Base-by-base conservation (phyloP, 1,284 basidiomycete species). In the Baeospora myosura region DNA sequence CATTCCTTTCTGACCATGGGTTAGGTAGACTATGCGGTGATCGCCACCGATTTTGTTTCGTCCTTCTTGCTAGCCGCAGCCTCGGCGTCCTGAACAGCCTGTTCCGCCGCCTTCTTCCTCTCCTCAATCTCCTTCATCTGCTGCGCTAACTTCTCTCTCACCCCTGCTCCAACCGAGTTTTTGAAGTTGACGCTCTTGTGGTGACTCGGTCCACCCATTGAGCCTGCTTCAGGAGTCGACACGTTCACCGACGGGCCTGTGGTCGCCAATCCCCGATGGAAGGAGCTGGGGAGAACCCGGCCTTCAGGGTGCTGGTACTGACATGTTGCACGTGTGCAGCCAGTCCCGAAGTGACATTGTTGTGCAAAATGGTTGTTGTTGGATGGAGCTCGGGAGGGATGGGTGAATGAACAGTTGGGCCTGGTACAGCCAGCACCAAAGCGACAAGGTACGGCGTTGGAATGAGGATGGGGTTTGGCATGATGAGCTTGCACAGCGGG, bases 291-390 rank as follows among this genome's bases (percentile, higher is more conserved):
- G 2, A 88, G 66, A 5, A 85, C 82, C 8, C 87, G 80, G 5
- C 81, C 82, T 39, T 84, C 78, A 0, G 88, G 88, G 53, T 91
- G 88, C 51, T 84, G 77, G 68, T 78, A 91, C 4, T 75, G 62
- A 56, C 88, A 91, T 36, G 74, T 69, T 11, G 78, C 75, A 38
- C 83, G 78, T 6, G 88, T 91, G 59, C 88, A 91, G n/a, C 61
- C 72, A 1, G 81, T 64, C 16, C 84, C 88, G 50, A 85, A 91
- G 37, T 79, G 76, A 58, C 88, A 91, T 21, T 73, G 74, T 42
- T 71, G 69, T 10, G 63, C 51, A 45, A 62, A 62, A n/a, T n/a
- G n/a, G 47, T 70, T 65, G 33, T 54, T 49, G 38, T 55, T 54
- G 50, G 55, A 53, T 29, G 57, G 44, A 39, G 71, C 59, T 52